These are phyloP conservation scores for Volvox reticuliferus DNA, from an alignment of 139 green algal species.

Conservation along the genomic window DNA sequence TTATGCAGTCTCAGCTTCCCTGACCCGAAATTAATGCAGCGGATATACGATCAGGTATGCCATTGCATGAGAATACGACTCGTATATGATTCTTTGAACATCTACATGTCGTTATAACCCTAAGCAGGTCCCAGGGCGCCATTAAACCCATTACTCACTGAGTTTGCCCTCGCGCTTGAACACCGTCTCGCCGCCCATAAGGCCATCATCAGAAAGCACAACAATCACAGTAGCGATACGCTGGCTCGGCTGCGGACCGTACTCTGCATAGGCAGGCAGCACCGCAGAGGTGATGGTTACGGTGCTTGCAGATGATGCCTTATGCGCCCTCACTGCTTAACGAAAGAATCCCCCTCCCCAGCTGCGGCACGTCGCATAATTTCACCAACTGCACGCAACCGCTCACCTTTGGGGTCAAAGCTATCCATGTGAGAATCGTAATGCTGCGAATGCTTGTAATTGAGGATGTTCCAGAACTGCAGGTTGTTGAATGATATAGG, in stretches of 20 bases:
- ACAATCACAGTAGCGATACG: slow-evolving; percentile 85
- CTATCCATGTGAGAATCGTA: slow-evolving; percentile 74
- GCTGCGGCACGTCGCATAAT: too few species aligned
- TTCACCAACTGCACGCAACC: neutral
- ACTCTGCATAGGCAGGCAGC: slow-evolving; percentile 31
- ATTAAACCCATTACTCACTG: slow-evolving; percentile 55
- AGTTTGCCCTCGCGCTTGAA: slow-evolving; percentile 76
- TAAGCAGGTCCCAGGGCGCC: too few species aligned
- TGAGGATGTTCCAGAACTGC: slow-evolving; percentile 62
- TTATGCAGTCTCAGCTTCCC: too few species aligned
- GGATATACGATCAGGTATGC: too few species aligned
- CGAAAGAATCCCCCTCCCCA: too few species aligned
- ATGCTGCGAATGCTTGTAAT: slow-evolving; percentile 63
- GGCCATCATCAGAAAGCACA: slow-evolving; percentile 77
- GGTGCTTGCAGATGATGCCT: too few species aligned
- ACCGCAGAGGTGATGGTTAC: neutral
- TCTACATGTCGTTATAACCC: too few species aligned
- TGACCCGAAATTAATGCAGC: too few species aligned
- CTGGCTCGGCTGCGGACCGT: slow-evolving; percentile 72
- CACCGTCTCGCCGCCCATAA: slow-evolving; percentile 76
- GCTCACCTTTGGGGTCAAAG: slow-evolving; percentile 57
- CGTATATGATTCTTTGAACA: too few species aligned
- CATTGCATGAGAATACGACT: too few species aligned
- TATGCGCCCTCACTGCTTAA: too few species aligned
- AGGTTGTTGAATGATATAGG: too few species aligned